Percentiles rank a stretch among this genome's conserved stretches.
These are phyloP conservation scores for Nannizzia gypsea DNA, from an alignment of 2,329 filamentous ascomycete species.

Conservation along the genomic window DNA sequence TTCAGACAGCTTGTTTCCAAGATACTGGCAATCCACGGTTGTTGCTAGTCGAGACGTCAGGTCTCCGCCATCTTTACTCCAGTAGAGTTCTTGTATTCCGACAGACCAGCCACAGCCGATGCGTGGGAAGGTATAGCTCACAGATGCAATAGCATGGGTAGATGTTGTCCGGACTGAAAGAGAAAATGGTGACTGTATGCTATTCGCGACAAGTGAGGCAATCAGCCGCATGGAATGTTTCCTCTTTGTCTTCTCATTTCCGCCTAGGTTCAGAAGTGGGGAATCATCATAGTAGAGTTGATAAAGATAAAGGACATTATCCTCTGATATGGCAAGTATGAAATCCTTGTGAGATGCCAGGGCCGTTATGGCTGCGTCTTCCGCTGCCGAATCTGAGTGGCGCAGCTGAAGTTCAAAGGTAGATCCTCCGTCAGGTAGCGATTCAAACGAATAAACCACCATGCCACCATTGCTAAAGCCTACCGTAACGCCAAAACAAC, in stretches of 20 bases:
- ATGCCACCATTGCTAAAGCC: constrained; percentile 65
- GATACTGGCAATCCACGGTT: constrained; percentile 30
- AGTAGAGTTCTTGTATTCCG: constrained; percentile 77
- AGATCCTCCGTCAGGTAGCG: constrained; percentile 28
- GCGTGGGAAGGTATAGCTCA: constrained; percentile 74
- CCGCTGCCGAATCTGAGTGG: constrained; percentile 50
- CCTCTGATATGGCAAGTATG: constrained; percentile 63
- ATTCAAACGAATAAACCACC: constrained; percentile 52
- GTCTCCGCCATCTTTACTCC: constrained; percentile 41
- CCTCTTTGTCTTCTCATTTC: constrained; percentile 13
- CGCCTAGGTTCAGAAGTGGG: background rate
- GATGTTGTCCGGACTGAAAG: constrained; percentile 64
- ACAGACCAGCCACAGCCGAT: constrained; percentile 72
- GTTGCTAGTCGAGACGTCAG: constrained; percentile 29
- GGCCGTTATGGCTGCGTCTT: constrained; percentile 54
- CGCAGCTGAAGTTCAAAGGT: constrained; percentile 43
- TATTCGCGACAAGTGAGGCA: constrained; percentile 69
- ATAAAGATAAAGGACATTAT: constrained; percentile 66
- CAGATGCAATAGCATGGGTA: constrained; percentile 59
- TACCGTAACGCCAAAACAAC: constrained; percentile 48
- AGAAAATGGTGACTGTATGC: constrained; percentile 63
- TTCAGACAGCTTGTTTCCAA: constrained; percentile 13
- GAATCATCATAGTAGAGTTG: constrained; percentile 36
- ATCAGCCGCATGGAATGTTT: constrained; percentile 39
- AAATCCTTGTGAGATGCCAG: constrained; percentile 66